Evolutionary conservation across 2,329 filamentous ascomycete species (phyloP).

Genomic region (Didymella segeticola): DNA sequence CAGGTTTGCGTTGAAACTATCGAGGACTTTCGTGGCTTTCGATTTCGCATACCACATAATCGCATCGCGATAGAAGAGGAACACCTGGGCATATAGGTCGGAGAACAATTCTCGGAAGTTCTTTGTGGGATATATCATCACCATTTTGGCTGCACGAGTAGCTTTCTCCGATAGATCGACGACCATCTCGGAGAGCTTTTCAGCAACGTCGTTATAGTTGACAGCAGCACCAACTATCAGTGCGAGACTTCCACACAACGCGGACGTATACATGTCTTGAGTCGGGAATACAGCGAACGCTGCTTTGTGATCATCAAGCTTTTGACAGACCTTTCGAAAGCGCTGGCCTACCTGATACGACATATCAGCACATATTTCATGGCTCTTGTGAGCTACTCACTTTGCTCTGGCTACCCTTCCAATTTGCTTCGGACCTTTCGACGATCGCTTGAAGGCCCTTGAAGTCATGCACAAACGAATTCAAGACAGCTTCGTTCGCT

Average conservation of each 20-base stretch:
- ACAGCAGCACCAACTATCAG: not conserved
- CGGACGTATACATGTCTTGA: not conserved
- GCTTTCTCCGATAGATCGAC: not conserved
- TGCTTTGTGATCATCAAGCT: not conserved
- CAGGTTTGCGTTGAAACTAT: not conserved
- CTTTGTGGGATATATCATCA: not conserved
- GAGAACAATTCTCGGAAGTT: not conserved
- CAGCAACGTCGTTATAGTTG: not conserved
- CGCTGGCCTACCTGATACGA: not conserved
- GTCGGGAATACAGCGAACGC: not conserved
- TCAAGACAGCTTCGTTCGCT: no score
- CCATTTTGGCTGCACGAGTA: not conserved
- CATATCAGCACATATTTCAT: not conserved
- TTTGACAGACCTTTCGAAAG: not conserved
- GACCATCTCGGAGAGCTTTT: not conserved
- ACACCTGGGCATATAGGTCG: not conserved
- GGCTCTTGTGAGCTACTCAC: not conserved
- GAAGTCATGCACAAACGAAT: not conserved
- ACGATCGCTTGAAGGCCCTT: not conserved
- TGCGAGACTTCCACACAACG: not conserved
- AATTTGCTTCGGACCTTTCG: not conserved
- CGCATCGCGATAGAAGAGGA: constrained; percentile 1
- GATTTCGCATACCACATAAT: not conserved
- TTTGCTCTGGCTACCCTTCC: not conserved
- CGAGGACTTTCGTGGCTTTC: not conserved